Evolutionary conservation across 495 filamentous ascomycete genomes (phyloP).

Genomic region (Sporormia fimetaria): DNA sequence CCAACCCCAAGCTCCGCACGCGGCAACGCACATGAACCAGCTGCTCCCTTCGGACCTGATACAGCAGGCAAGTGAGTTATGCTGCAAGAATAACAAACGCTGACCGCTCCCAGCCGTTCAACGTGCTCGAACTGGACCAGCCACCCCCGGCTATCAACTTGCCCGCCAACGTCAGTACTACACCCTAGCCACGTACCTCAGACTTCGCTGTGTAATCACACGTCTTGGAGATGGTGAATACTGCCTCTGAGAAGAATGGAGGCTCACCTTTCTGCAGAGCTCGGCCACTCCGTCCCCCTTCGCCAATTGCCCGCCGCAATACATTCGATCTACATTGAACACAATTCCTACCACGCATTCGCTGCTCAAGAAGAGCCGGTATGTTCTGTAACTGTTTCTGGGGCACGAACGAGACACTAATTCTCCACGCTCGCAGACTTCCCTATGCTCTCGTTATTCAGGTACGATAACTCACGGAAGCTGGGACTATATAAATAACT

Average conservation of each 20-base stretch:
- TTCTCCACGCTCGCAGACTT: too few relatives aligned
- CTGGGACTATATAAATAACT: too few relatives aligned
- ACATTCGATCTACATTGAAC: slow-evolving; percentile 89
- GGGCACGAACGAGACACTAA: too few relatives aligned
- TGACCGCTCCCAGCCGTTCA: slow-evolving; percentile 84
- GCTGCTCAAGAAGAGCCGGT: slow-evolving; percentile 89
- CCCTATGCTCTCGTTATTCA: slow-evolving; percentile 93
- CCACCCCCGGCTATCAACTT: slow-evolving; percentile 86
- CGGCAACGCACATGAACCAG: slow-evolving; percentile 60
- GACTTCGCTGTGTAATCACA: slow-evolving; percentile 2
- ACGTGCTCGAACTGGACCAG: slow-evolving; percentile 81
- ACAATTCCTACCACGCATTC: slow-evolving; percentile 83
- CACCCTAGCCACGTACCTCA: neutral
- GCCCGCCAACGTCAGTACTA: slow-evolving; percentile 63
- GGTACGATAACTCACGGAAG: too few relatives aligned
- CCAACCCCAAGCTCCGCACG: slow-evolving; percentile 27
- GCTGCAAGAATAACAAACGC: too few relatives aligned
- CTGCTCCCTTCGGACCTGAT: slow-evolving; percentile 86
- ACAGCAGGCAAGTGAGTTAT: too few relatives aligned
- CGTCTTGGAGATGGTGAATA: too few relatives aligned
- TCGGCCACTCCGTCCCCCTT: slow-evolving; percentile 86
- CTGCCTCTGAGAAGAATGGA: too few relatives aligned
- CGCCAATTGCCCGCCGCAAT: slow-evolving; percentile 88
- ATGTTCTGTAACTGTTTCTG: too few relatives aligned
- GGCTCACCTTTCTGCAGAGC: slow-evolving; percentile 45